Evolutionary conservation across 257 asterid species (phyloP).

Genomic region (Coffea canephora): DNA sequence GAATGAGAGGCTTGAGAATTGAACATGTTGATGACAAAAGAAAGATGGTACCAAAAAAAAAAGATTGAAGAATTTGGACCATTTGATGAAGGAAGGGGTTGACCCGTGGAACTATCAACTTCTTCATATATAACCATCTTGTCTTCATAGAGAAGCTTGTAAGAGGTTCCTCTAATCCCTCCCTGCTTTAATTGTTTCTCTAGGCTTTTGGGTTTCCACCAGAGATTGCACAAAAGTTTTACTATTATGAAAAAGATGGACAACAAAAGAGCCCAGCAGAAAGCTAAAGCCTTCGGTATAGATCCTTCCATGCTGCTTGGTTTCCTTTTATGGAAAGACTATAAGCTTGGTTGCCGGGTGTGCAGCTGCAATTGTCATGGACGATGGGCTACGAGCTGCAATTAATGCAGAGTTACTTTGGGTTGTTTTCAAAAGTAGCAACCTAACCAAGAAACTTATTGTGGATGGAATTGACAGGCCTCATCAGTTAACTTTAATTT

Average conservation of each 20-base stretch:
- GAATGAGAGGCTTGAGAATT: background rate
- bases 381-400: too few species aligned
- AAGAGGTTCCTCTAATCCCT: constrained; percentile 30
- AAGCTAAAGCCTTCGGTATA: background rate
- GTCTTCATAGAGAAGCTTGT: constrained; percentile 28
- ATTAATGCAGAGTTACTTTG: too few species aligned
- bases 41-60: background rate
- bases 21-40: background rate
- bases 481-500: background rate
- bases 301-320: background rate
- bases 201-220: constrained; percentile 31
- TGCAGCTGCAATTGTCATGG: background rate
- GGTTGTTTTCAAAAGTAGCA: too few species aligned
- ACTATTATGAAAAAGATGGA: background rate
- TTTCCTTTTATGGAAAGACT: too few species aligned
- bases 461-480: background rate
- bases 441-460: background rate
- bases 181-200: constrained; percentile 22
- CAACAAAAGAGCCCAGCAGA: background rate
- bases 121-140: background rate
- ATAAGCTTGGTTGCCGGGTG: too few species aligned
- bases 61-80: constrained; percentile 14
- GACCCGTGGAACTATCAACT: constrained; percentile 27
- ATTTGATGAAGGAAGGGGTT: constrained; percentile 24
- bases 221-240: constrained; percentile 3